These are phyloP conservation scores for Lactarius tabidus DNA, from an alignment of 768 basidiomycete genomes.

Conservation along the genomic window DNA sequence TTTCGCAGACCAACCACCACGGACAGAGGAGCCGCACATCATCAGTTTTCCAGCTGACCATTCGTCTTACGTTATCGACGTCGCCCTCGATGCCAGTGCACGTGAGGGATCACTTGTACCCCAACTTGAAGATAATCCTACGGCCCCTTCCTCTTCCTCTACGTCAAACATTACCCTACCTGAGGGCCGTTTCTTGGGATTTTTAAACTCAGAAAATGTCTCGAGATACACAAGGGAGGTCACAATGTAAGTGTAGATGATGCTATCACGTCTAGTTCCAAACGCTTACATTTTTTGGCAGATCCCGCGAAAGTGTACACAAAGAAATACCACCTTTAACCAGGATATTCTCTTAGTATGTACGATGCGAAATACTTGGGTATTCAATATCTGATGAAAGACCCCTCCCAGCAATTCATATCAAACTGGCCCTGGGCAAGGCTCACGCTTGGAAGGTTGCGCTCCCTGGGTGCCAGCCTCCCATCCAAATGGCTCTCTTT, in stretches of 20 bases:
- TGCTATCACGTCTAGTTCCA: not conserved
- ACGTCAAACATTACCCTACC: not conserved
- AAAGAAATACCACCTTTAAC: not conserved
- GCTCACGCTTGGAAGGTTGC: not conserved
- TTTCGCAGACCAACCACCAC: not conserved
- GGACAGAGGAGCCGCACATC: not conserved
- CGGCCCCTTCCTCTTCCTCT: not conserved
- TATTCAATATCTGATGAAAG: not conserved
- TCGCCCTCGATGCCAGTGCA: too few relatives aligned
- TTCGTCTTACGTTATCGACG: not conserved
- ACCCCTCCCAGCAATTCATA: not conserved
- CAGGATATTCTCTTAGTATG: slow-evolving; percentile 3
- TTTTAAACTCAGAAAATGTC: slow-evolving; percentile 16
- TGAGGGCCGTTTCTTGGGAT: not conserved
- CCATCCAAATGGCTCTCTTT: not conserved
- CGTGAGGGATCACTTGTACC: not conserved
- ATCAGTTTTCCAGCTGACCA: not conserved
- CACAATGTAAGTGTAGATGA: not conserved
- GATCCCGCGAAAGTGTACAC: not conserved
- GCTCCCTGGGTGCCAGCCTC: not conserved
- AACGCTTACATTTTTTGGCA: not conserved
- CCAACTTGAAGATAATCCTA: too few relatives aligned
- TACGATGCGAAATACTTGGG: not conserved
- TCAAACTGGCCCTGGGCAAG: not conserved
- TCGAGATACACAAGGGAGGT: slow-evolving; percentile 9